Evolutionary conservation across 139 green algal species (phyloP).

Genomic region (Chlorella sp.): DNA sequence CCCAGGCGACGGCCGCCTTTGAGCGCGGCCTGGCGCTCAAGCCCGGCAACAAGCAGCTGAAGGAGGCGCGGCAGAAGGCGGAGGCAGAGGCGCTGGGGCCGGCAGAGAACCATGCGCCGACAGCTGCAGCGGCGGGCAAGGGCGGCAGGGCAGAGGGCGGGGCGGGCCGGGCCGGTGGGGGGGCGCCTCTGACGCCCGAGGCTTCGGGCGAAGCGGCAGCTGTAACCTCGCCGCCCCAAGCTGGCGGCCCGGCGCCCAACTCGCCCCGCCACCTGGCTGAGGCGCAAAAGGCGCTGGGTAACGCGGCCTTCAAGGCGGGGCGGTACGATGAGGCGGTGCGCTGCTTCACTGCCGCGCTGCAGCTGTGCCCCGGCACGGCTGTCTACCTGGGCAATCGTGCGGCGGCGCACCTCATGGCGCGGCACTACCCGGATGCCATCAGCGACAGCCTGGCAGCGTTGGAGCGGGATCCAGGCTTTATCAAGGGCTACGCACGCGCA

Average conservation of each 20-base stretch:
- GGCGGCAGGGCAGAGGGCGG: not conserved
- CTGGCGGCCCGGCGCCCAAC: not conserved
- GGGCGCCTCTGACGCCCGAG: not conserved
- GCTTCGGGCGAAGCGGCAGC: not conserved
- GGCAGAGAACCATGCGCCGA: not conserved
- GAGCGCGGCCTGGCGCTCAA: not conserved
- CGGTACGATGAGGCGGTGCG: constrained; percentile 43
- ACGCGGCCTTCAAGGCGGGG: constrained; percentile 15
- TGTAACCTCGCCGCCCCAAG: not conserved
- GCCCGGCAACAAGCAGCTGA: constrained; percentile 22
- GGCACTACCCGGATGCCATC: constrained; percentile 26
- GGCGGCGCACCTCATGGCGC: constrained; percentile 22
- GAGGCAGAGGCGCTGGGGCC: not conserved
- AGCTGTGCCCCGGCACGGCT: constrained; percentile 9
- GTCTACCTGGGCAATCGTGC: constrained; percentile 36
- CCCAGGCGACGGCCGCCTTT: not conserved
- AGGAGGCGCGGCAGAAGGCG: not conserved
- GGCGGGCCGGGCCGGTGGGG: not conserved
- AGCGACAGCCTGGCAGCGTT: constrained; percentile 40
- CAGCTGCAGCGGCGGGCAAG: not conserved
- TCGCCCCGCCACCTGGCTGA: constrained; percentile 1
- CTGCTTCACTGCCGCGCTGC: constrained; percentile 44
- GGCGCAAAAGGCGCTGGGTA: constrained; percentile 12
- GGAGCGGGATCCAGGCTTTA: constrained; percentile 37
- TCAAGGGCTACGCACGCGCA: constrained; percentile 43